Base-by-base conservation (phyloP, 768 basidiomycete genomes). In the Xerocomellus intermedius region DNA sequence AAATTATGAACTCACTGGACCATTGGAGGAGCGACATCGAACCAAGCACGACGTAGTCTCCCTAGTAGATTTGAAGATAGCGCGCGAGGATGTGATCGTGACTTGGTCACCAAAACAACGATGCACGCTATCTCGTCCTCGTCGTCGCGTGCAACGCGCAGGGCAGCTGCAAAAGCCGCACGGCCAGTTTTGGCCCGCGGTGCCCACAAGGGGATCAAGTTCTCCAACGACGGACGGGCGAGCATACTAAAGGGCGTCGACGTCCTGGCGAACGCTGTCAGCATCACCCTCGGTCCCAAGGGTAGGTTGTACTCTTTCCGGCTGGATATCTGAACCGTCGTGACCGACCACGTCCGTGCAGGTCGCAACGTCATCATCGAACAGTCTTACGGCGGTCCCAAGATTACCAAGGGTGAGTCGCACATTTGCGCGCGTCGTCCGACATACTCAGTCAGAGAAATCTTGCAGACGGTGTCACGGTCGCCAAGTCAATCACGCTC, bases 301-400 rank as follows among this genome's bases (percentile, higher is more conserved):
- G 94, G 93, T 54, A 14, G 16, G 53, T 12, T 1, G 2, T 1
- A 9, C 38, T 16, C 1, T 26, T 5, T 2, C 3, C 17, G 3
- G 6, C 6, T 4, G 1, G 14, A 10, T 19, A 10, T 32, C 13
- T 19, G 1, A 6, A 6, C 9, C 16, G 8, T 10, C 28, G 43
- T 52, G 57, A 56, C 59, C 65, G 50, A 68, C 61, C 42, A 42
- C 36, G 33, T 55, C 26, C 24, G 30, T 44, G 2, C 12, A 92
- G 93, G 94, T 63, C 85, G 95, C 68, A 99, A 97, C 73, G 96
- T 98, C 69, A 98, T 98, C 78, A 97, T 98, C 66, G 96, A 98
- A 76, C 90, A 93, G 77, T 80, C 88, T 42, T 93, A 81, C 65
- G 91, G 91, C 60, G 87, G 89, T 33, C 90, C 91, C 47, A 94